Base-by-base conservation (phyloP, 495 filamentous ascomycete genomes). In the Trichoderma reesei region DNA sequence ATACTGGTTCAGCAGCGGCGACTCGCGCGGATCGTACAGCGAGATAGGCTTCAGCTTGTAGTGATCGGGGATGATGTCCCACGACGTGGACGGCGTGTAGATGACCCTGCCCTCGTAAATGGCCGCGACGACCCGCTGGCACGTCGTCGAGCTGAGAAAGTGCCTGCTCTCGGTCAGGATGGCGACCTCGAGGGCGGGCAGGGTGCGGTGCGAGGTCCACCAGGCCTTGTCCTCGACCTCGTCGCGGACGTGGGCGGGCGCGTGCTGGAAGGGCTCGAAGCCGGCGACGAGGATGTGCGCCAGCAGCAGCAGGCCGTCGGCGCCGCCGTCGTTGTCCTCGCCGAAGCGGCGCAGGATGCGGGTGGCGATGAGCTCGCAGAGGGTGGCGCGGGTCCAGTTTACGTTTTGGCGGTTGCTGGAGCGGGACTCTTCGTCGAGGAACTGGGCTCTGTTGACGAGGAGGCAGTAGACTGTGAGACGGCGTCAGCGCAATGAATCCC, bases 21-120 rank as follows among this genome's bases (percentile, higher is more conserved):
- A 85, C 64, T 83, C 80, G 14, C 81, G 72, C 16, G 88, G 88
- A 65, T 88, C 80, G 68, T 90, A 91, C 5, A 91, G 71, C 3
- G 85, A 85, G 62, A 90, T 89, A 5, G 85, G 85, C 65, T 83
- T 83, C 70, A 84, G 81, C 71, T 90, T 90, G 73, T 90, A 90
- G 46, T 83, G 83, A 71, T 90, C 88, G 3, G 88, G 87, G 61
- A 90, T 77, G 37, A 90, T 83, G 69, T 90, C 86, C 60, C 89
- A 79, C 73, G 86, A 89, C 18, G 80, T 80, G 0, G 83, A 83
- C 0, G 88, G 88, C 9, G 87, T 89, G 70, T 90, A 90, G 38
- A 89, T 80, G 48, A 90, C 74, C 18, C 84, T 75, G 10, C 87
- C 87, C 33, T 82, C 78, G 64, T 87, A 88, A 60, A 90, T 87